phyloP scores from a whole-genome alignment of 352 stramenopile genomes.

The Halophytophthora batemanensis region DNA sequence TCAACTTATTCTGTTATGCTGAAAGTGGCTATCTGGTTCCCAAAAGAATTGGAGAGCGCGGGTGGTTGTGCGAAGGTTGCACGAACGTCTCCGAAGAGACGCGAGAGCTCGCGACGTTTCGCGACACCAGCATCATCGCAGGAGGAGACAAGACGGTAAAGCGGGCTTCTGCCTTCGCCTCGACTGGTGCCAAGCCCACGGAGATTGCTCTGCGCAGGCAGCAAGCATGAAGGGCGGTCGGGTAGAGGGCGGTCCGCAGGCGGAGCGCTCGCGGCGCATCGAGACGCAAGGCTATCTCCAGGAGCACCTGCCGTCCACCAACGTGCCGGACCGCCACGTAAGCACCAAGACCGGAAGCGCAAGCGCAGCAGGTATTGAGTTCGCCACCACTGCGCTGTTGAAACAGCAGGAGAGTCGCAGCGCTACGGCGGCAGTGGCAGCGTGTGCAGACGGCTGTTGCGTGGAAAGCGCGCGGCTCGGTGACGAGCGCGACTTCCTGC shows the following conservation, averaged over 20 bases:
- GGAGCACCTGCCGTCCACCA: not conserved
- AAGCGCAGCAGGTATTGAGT: too few relatives aligned
- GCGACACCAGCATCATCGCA: too few relatives aligned
- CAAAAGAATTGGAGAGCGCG: too few relatives aligned
- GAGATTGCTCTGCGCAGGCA: too few relatives aligned
- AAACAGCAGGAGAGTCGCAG: not conserved
- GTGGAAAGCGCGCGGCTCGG: constrained; percentile 40
- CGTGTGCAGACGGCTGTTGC: constrained; percentile 24
- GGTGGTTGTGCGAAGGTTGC: too few relatives aligned
- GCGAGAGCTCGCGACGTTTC: too few relatives aligned
- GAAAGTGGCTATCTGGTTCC: too few relatives aligned
- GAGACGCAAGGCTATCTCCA: constrained; percentile 25
- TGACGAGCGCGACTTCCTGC: constrained; percentile 67
- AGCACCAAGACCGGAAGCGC: not conserved
- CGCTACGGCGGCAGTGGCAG: not conserved
- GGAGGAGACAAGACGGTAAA: too few relatives aligned
- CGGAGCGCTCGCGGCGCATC: constrained; percentile 31
- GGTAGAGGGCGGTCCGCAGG: constrained; percentile 24
- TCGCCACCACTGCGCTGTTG: not conserved
- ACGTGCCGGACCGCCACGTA: not conserved
- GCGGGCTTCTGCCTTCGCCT: not conserved
- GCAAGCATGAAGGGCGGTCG: constrained; percentile 4
- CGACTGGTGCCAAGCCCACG: not conserved
- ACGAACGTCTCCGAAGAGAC: too few relatives aligned
- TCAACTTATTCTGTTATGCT: too few relatives aligned